These are phyloP conservation scores for Silybum marianum DNA, from an alignment of 129 eudicot species.

Conservation along the genomic window DNA sequence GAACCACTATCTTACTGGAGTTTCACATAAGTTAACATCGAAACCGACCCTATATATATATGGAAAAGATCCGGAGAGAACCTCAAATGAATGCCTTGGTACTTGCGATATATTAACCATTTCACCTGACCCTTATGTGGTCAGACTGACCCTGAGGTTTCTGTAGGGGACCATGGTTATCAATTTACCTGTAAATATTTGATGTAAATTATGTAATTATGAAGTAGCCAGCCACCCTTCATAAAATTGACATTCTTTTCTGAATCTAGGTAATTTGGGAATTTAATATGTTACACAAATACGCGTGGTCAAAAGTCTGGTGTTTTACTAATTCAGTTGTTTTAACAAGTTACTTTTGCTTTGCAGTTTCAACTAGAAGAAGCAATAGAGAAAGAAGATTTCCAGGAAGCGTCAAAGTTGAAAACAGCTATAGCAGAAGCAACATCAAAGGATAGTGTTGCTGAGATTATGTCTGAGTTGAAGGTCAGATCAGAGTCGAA, in stretches of 20 bases:
- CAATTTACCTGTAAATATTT: background rate
- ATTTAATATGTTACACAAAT: background rate
- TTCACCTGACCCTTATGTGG: background rate
- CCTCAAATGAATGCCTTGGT: background rate
- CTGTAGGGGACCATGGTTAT: background rate
- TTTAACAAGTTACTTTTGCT: slow-evolving; percentile 12
- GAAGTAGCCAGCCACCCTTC: background rate
- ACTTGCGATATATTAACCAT: background rate
- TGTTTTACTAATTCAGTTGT: background rate
- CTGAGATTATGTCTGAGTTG: slow-evolving; percentile 83
- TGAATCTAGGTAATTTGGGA: background rate
- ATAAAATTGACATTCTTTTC: background rate
- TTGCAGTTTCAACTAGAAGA: slow-evolving; percentile 97
- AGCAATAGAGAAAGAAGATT: slow-evolving; percentile 96
- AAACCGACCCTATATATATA: too few relatives aligned
- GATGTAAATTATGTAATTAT: background rate
- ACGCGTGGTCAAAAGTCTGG: background rate
- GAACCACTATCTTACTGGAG: background rate
- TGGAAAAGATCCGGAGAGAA: too few relatives aligned
- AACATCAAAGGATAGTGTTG: slow-evolving; percentile 75
- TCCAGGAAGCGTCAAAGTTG: slow-evolving; percentile 85
- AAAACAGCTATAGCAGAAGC: slow-evolving; percentile 77
- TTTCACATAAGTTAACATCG: background rate
- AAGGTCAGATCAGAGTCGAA: slow-evolving; percentile 48
- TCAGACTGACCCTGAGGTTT: background rate